Evolutionary conservation across 2,329 filamentous ascomycete species (phyloP).

Genomic region (Diaporthe sp.): DNA sequence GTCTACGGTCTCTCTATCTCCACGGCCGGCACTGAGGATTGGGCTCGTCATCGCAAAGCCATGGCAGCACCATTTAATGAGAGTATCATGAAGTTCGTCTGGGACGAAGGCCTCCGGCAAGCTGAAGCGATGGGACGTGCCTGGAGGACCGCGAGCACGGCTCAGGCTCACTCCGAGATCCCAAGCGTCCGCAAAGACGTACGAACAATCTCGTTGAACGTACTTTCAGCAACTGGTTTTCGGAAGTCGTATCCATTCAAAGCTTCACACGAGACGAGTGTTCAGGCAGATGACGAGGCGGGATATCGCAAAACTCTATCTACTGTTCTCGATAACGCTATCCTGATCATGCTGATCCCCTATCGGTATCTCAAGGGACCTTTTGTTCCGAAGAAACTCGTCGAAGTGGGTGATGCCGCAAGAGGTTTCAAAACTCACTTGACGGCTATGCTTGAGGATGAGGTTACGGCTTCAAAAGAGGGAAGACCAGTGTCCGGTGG

Average conservation of each 20-base stretch:
- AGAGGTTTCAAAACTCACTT: background rate
- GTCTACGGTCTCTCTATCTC: slow-evolving; percentile 10
- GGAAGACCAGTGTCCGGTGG: background rate
- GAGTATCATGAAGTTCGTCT: slow-evolving; percentile 17
- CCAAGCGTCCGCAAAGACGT: slow-evolving; percentile 10
- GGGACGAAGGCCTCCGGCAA: background rate
- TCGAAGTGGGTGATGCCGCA: background rate
- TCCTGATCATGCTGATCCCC: slow-evolving; percentile 3
- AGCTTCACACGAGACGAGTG: background rate
- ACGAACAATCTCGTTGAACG: background rate
- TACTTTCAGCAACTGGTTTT: slow-evolving; percentile 2
- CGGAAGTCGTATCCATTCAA: slow-evolving; percentile 10
- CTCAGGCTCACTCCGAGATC: background rate
- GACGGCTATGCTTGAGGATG: background rate
- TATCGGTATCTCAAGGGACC: slow-evolving; percentile 20
- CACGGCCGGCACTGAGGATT: slow-evolving; percentile 1
- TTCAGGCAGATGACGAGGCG: background rate
- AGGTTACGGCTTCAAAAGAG: background rate
- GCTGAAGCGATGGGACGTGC: background rate
- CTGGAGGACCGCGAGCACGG: background rate
- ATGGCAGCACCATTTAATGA: slow-evolving; percentile 10
- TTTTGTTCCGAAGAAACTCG: slow-evolving; percentile 1
- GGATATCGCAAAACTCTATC: slow-evolving; percentile 1
- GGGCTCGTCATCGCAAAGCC: slow-evolving; percentile 11
- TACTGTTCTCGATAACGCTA: slow-evolving; percentile 9